phyloP scores from a whole-genome alignment of 2,329 filamentous ascomycete genomes.

The Alternaria angustiovoidea region DNA sequence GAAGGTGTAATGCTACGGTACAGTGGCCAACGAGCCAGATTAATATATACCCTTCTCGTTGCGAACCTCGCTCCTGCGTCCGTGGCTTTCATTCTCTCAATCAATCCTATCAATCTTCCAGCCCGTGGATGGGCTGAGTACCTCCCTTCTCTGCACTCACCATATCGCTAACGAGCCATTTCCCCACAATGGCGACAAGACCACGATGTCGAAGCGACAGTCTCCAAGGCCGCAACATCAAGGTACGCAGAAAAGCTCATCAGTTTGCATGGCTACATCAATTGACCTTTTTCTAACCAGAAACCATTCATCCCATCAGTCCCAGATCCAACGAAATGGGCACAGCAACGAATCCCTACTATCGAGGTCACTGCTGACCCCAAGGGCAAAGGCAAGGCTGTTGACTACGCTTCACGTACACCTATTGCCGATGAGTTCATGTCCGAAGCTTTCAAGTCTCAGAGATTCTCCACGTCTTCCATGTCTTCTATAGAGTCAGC shows the following conservation, averaged over 20 bases:
- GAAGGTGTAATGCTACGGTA: background rate
- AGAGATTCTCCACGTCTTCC: background rate
- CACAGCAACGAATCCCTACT: background rate
- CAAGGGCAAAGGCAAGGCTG: background rate
- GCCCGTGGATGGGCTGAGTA: background rate
- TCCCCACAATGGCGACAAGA: background rate
- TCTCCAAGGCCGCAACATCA: background rate
- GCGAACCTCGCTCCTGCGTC: background rate
- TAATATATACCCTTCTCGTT: background rate
- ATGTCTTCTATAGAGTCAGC: background rate
- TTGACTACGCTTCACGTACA: background rate
- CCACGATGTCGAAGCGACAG: background rate
- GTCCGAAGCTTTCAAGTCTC: background rate
- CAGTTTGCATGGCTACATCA: background rate
- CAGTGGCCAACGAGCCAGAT: background rate
- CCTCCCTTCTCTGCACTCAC: background rate
- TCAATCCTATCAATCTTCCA: background rate
- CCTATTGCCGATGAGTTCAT: background rate
- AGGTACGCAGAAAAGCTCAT: background rate
- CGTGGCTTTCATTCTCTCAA: background rate
- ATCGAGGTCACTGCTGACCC: background rate
- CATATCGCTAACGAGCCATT: background rate
- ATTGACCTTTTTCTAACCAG: background rate
- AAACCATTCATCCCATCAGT: background rate
- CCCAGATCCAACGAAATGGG: background rate